Base-by-base conservation (phyloP, 192 early-diverging fungal species). In the Podila clonocystis region DNA sequence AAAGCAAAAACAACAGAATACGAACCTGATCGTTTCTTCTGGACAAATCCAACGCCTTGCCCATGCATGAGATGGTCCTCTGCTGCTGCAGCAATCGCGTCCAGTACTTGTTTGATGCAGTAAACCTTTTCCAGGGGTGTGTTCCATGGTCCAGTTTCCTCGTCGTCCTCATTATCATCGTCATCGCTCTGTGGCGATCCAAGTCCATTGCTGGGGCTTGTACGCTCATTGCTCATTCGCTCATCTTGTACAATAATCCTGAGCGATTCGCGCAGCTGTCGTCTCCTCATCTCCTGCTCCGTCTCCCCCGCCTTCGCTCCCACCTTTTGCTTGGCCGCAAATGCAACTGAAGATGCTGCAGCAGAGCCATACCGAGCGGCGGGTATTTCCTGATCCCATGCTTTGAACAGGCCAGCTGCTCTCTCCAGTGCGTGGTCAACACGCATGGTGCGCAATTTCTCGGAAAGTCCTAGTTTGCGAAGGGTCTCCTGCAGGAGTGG, bases 61-160 rank as follows among this genome's bases (percentile, higher is more conserved):
- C 66, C 66, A 50, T 66, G 62, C 70, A 74, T 60, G 26, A 85
- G 60, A 50, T 85, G 84, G 6, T 84, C 74, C 24, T 85, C 82
- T 0, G 85, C 86, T 19, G 82, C 85, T 20, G 50, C 50, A 6
- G 84, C 58, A 5, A 89, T 87, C 36, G 65, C 60, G 66, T 89
- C 85, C 49, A 89, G 31, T 4, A 83, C 85, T n/a, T 66, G 59
- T 64, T 85, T 85, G 30, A 85, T 76, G 41, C 85, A 85, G 30
- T 48, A 31, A 1, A 85, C 58, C 59, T 89, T 89, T 49, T 89
- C 88, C 57, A 89, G 48, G 5, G 88, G 86, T 0, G 88, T 89
- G 29, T 80, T 80, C 72, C 74, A 72, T 5, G 73, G 57, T 5
- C 62, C 67, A 3, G 38, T 72, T 64, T 22, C 63, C 29, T 82